Conservation (phyloP, 441 rosid species). For the Biscutella auriculata region DNA sequence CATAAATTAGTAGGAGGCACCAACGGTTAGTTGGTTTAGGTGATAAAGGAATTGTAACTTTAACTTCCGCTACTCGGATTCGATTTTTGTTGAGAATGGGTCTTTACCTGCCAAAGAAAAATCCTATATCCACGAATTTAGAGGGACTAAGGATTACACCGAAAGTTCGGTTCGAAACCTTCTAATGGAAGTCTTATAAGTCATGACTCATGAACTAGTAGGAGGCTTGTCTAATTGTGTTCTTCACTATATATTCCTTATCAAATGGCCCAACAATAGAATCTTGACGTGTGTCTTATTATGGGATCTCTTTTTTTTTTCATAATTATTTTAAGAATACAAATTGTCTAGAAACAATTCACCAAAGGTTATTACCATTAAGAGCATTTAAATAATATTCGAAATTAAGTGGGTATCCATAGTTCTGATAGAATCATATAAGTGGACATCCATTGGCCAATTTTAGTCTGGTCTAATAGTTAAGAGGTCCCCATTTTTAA, state of each 20-base stretch:
- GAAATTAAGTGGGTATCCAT: conserved; percentile 18
- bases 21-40: too few species aligned
- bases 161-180: too few species aligned
- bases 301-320: conserved; percentile 10
- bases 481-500: conserved; percentile 18
- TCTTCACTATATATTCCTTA: background rate
- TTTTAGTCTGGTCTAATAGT: conserved; percentile 9
- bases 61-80: too few species aligned
- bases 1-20: too few species aligned
- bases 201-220: background rate
- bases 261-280: background rate
- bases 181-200: background rate
- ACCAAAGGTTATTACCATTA: conserved; percentile 5
- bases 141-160: too few species aligned
- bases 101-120: too few species aligned
- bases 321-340: background rate
- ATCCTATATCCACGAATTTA: too few species aligned
- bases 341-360: conserved; percentile 4
- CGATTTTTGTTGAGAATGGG: too few species aligned
- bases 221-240: background rate
- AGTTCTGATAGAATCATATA: conserved; percentile 18
- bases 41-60: too few species aligned
- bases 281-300: conserved; percentile 10
- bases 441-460: conserved; percentile 22
- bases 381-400: background rate